Conservation (phyloP, 2,329 filamentous ascomycete genomes). For the Claviceps pazoutovae region DNA sequence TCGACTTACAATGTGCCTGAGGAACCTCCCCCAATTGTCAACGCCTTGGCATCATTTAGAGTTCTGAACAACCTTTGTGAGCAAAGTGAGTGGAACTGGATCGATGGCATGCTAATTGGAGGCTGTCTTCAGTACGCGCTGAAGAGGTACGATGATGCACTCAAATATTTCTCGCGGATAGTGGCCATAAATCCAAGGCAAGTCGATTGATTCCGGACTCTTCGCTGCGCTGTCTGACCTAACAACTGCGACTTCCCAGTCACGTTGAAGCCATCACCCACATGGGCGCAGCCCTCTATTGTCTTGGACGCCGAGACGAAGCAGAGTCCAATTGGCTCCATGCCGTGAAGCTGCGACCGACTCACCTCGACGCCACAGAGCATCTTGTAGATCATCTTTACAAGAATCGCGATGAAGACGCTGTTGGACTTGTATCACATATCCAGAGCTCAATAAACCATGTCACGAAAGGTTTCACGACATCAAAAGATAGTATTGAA, state of each 20-base stretch:
- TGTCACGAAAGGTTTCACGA: neutral
- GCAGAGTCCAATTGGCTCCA: slow-evolving; percentile 75
- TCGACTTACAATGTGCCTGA: neutral
- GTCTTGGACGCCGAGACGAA: slow-evolving; percentile 67
- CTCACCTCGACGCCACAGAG: slow-evolving; percentile 88
- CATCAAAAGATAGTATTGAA: neutral
- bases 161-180: slow-evolving; percentile 60
- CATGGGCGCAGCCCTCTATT: slow-evolving; percentile 76
- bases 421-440: slow-evolving; percentile 73
- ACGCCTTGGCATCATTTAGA: slow-evolving; percentile 54
- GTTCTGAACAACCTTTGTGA: slow-evolving; percentile 63
- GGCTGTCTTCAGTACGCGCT: slow-evolving; percentile 87
- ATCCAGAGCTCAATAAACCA: slow-evolving; percentile 59
- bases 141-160: slow-evolving; percentile 65
- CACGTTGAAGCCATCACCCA: slow-evolving; percentile 93
- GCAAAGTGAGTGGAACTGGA: slow-evolving; percentile 75
- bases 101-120: slow-evolving; percentile 81
- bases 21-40: slow-evolving; percentile 27
- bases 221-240: slow-evolving; percentile 10
- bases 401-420: slow-evolving; percentile 68
- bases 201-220: slow-evolving; percentile 19
- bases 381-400: slow-evolving; percentile 84
- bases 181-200: slow-evolving; percentile 41
- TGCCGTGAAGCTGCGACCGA: slow-evolving; percentile 71
- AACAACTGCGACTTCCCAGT: slow-evolving; percentile 26